These are phyloP conservation scores for Microascus cirrosus DNA, from an alignment of 2,329 filamentous ascomycete species.

Conservation along the genomic window DNA sequence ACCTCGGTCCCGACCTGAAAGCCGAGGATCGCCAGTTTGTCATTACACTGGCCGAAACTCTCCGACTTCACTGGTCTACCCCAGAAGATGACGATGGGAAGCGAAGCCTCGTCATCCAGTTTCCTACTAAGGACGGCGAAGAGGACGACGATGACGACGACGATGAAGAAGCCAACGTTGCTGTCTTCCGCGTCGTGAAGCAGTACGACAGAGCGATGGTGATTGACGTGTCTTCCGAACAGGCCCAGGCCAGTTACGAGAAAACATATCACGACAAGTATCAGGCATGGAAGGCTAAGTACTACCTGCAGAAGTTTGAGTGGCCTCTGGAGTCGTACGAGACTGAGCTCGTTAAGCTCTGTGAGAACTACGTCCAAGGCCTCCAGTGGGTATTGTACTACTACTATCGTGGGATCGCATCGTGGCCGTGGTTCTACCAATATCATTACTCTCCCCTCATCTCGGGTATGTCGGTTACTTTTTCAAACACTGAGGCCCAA, in stretches of 20 bases:
- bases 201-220: slow-evolving; percentile 86
- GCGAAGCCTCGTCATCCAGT: slow-evolving; percentile 38
- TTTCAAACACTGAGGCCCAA: too few relatives aligned
- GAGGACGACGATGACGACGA: slow-evolving; percentile 53
- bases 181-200: slow-evolving; percentile 74
- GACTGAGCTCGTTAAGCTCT: slow-evolving; percentile 65
- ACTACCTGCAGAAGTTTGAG: slow-evolving; percentile 84
- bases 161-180: slow-evolving; percentile 70
- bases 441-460: slow-evolving; percentile 99
- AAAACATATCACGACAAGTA: slow-evolving; percentile 87
- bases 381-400: slow-evolving; percentile 97
- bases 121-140: slow-evolving; percentile 33
- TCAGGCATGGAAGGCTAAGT: slow-evolving; percentile 83
- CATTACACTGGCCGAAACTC: slow-evolving; percentile 64
- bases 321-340: slow-evolving; percentile 73
- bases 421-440: slow-evolving; percentile 96
- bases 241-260: slow-evolving; percentile 68
- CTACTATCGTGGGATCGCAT: slow-evolving; percentile 94
- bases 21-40: slow-evolving; percentile 89
- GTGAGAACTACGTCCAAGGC: slow-evolving; percentile 95
- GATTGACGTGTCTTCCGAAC: slow-evolving; percentile 66
- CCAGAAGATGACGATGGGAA: slow-evolving; percentile 44
- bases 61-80: slow-evolving; percentile 46
- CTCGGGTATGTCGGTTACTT: slow-evolving; percentile 42
- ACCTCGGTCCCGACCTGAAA: slow-evolving; percentile 62